These are phyloP conservation scores for Centrapalus pauciflorus DNA, from an alignment of 129 eudicot species.

Conservation along the genomic window DNA sequence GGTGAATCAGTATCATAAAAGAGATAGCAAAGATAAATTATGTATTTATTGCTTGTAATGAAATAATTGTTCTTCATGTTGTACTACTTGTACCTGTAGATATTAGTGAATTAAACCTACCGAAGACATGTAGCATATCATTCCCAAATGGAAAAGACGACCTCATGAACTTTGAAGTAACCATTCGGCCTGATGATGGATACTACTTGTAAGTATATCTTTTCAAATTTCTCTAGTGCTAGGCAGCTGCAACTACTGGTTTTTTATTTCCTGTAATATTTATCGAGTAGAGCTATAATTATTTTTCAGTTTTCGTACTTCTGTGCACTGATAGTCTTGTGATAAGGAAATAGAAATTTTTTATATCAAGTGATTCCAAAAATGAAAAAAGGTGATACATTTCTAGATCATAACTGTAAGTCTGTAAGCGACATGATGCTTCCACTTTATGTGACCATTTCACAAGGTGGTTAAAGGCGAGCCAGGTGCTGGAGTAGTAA, in stretches of 20 bases:
- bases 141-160: slow-evolving; percentile 87
- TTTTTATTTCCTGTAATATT: not conserved
- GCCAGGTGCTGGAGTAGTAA: too few species aligned
- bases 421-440: too few species aligned
- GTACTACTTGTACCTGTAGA: slow-evolving; percentile 53
- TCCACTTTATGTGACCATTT: too few species aligned
- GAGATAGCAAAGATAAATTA: not conserved
- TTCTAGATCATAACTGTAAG: not conserved
- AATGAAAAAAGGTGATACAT: not conserved
- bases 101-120: slow-evolving; percentile 74
- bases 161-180: slow-evolving; percentile 91
- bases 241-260: not conserved
- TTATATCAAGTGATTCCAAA: not conserved
- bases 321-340: not conserved
- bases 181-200: slow-evolving; percentile 90
- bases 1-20: not conserved
- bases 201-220: slow-evolving; percentile 58
- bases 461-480: too few species aligned
- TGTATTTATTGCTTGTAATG: not conserved
- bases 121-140: slow-evolving; percentile 65
- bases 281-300: not conserved
- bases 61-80: not conserved
- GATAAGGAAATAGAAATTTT: not conserved
- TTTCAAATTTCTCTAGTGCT: not conserved
- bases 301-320: slow-evolving; percentile 3